Evolutionary conservation across 2,329 filamentous ascomycete species (phyloP), one percentile per base, ranked within the genome.

Genomic region (Exophiala oligosperma): DNA sequence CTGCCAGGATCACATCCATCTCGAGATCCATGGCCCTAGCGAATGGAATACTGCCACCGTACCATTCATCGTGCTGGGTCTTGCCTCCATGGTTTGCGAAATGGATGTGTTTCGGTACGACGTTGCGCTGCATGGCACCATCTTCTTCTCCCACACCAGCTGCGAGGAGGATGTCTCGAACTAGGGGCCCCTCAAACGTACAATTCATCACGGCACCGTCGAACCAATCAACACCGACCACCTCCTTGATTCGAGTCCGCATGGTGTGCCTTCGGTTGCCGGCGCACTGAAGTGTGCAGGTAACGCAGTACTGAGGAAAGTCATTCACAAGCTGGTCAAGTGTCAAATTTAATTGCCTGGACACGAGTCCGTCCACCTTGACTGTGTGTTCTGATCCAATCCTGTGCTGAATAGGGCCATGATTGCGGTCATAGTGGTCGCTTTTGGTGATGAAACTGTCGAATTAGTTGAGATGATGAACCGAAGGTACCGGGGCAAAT

Each of bases 201-300:
- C 82, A 84, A 64, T 85, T 85, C 81, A 85, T 84, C 21, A 85
- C 77, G 0, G 83, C 83, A 40, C 77, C 82, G 63, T 85, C 82
- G 38, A 77, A 76, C 83, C 84, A 86, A 65, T 86, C 82, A 43
- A 86, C 79, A 0, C 83, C 84, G 35, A 77, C 72, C 4, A 85
- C 83, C 68, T 85, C 83, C 65, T 83, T 83, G 26, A 84, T 70
- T 61, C 78, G 73, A 1, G 81, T 85, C 26, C 82, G 79, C 82
- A 85, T 85, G 1, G 81, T 83, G 66, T 85, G 82, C 9, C 83
- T 77, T 6, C 84, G 73, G 64, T 85, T 86, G 21, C 83, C 83
- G 2, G 83, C 83, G 63, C 84, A 86, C 72, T 84, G 82, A 1
- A 86, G 72, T 1, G 81, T 80, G 60, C 81, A 83, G n/a, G 79